These are phyloP conservation scores for Gelatoporia subvermispora DNA, from an alignment of 768 basidiomycete species.

Conservation along the genomic window DNA sequence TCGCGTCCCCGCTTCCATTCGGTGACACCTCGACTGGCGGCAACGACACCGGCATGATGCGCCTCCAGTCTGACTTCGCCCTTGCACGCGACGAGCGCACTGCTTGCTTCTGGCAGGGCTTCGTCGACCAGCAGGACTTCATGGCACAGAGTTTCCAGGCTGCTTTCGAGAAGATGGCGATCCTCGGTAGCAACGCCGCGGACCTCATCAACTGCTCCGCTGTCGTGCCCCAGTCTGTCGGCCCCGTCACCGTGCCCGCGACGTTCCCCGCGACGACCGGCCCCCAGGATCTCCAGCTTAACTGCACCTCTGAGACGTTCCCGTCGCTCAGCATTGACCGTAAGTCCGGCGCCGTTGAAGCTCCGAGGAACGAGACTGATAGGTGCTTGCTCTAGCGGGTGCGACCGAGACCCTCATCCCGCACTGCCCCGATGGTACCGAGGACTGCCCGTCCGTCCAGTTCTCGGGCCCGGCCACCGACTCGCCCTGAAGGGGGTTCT, in stretches of 20 bases:
- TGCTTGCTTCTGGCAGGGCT: slow-evolving; percentile 3
- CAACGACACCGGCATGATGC: background rate
- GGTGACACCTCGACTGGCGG: no score
- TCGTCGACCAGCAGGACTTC: slow-evolving; percentile 1
- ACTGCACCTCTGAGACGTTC: background rate
- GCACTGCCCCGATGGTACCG: no score
- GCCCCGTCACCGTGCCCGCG: background rate
- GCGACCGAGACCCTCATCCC: no score
- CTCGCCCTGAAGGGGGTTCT: no score
- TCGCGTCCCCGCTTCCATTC: background rate
- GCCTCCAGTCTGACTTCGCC: slow-evolving; percentile 2
- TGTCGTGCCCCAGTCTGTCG: slow-evolving; percentile 7
- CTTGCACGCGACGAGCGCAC: slow-evolving; percentile 2
- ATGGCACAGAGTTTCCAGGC: slow-evolving; percentile 7
- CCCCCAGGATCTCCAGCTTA: slow-evolving; percentile 6
- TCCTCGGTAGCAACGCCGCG: slow-evolving; percentile 10
- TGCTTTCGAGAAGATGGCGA: slow-evolving; percentile 7
- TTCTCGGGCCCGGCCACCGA: no score
- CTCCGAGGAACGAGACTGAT: no score
- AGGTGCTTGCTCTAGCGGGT: no score
- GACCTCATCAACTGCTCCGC: slow-evolving; percentile 12
- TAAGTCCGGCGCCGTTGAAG: no score
- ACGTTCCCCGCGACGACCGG: slow-evolving; percentile 8
- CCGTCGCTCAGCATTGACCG: slow-evolving; percentile 6
- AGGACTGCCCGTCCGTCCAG: no score